Conservation (phyloP, 2,329 filamentous ascomycete genomes). For the Fusarium tuaranense region DNA sequence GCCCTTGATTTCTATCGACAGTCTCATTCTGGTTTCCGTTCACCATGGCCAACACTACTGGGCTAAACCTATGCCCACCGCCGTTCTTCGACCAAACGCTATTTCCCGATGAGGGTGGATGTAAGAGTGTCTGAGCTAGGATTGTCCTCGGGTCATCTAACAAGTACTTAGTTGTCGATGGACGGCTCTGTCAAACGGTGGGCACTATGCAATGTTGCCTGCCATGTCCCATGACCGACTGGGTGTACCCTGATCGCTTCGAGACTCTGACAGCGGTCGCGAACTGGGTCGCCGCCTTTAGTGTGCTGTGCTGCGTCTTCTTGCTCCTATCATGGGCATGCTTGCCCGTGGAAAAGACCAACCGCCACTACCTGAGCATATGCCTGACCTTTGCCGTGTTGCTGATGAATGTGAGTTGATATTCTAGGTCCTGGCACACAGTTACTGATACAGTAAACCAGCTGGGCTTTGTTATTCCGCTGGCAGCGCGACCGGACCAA, state of each 20-base stretch:
- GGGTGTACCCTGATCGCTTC: constrained; percentile 74
- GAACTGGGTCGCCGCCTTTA: constrained; percentile 85
- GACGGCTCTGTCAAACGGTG: constrained; percentile 64
- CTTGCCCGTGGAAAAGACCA: constrained; percentile 88
- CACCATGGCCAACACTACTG: constrained; percentile 51
- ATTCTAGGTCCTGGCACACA: not conserved
- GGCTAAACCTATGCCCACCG: constrained; percentile 66
- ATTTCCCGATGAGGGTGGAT: constrained; percentile 73
- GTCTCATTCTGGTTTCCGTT: not conserved
- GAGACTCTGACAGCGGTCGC: constrained; percentile 70
- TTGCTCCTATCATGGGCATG: constrained; percentile 83
- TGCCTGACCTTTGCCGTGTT: constrained; percentile 82
- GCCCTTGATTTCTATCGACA: not conserved
- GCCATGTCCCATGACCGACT: constrained; percentile 89
- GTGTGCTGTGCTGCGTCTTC: constrained; percentile 78
- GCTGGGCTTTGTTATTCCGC: constrained; percentile 91
- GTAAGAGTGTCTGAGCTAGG: constrained; percentile 58
- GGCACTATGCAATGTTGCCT: constrained; percentile 78
- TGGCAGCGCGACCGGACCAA: constrained; percentile 81
- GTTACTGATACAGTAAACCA: constrained; percentile 52
- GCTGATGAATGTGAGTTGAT: constrained; percentile 79
- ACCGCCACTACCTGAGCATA: constrained; percentile 92
- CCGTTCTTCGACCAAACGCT: constrained; percentile 76
- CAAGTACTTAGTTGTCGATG: constrained; percentile 62
- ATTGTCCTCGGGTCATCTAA: constrained; percentile 13